Conservation (phyloP, 345 rosid genomes). For the Litchi chinensis region DNA sequence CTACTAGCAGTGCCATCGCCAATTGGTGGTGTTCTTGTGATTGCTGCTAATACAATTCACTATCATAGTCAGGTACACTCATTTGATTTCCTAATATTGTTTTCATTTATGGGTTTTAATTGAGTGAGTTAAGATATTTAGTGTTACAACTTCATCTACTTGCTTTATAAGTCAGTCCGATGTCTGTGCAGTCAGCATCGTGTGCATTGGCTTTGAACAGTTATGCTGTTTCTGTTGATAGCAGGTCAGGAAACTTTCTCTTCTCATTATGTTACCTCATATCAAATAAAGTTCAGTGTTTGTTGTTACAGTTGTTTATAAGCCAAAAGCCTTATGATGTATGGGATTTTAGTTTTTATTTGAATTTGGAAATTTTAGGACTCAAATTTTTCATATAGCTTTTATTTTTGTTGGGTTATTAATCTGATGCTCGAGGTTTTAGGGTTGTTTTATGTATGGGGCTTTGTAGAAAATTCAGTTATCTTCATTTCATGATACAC, state of each 20-base stretch:
- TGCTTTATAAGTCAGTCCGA: slow-evolving; percentile 14
- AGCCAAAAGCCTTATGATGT: background rate
- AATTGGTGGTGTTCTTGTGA: slow-evolving; percentile 92
- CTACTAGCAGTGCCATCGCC: slow-evolving; percentile 97
- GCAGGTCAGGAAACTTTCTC: slow-evolving; percentile 53
- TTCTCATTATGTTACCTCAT: slow-evolving; percentile 3
- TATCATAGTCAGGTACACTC: slow-evolving; percentile 86
- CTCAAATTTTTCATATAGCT: background rate
- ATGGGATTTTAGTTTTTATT: background rate
- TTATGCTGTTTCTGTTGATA: slow-evolving; percentile 75
- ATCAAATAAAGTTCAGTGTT: background rate
- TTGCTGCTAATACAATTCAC: slow-evolving; percentile 81
- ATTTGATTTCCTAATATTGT: slow-evolving; percentile 12
- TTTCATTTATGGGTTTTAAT: background rate
- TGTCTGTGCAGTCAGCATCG: slow-evolving; percentile 80
- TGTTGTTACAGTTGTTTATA: slow-evolving; percentile 15
- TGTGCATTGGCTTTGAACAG: slow-evolving; percentile 84
- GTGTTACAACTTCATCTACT: slow-evolving; percentile 11
- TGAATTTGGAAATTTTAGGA: background rate
- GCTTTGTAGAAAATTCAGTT: background rate
- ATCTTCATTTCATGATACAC: background rate
- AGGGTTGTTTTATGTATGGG: slow-evolving; percentile 1
- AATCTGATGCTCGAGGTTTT: background rate
- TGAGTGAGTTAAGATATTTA: slow-evolving; percentile 3
- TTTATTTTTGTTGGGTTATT: slow-evolving; percentile 4